Evolutionary conservation across 371 early-diverging fungal species (phyloP), one percentile per base, ranked within the genome.

Genomic region (Zychaea mexicana): DNA sequence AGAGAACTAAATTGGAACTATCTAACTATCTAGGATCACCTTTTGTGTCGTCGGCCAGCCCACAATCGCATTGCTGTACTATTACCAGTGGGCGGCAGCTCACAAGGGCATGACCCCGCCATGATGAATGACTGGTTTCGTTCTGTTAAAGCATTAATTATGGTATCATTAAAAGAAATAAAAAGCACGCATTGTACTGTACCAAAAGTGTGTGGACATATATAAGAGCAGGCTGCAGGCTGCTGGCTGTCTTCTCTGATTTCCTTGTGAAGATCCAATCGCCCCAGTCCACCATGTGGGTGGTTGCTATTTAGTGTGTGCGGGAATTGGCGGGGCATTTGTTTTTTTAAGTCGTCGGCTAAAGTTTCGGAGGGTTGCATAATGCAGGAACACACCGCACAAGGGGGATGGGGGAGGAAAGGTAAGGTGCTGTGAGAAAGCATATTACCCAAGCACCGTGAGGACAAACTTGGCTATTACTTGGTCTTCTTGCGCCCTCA

Each of bases 1-100:
- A 36, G 39, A 36, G 57, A 36, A n/a, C 15, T 52, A 53, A 31
- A 8, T 30, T 39, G 28, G 38, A 27, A 12, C 2, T 5, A 13
- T 45, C 6, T 45, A n/a, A 22, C 17, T 42, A 8, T 33, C 39
- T 67, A 78, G 78, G 79, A 85, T 93, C 33, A 83, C 86, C n/a
- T 92, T 93, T 64, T 91, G 90, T 64, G 86, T 92, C 45, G 85
- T 95, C 9, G 95, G 96, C 5, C 95, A 95, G 76, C 96, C 96
- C 36, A 86, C 92, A 17, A 84, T 86, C 59, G 89, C 90, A 17
- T 75, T 95, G 27, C 67, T 92, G 62, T 95, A 95, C 69, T 95
- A 94, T 62, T 90, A 91, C 71, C 87, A 88, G 38, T 94, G 92
- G 92, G 83, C 79, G 31, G 74, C 73, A 7, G 69, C 74, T 28